Evolutionary conservation across 2,329 filamentous ascomycete species (phyloP).

Genomic region (Epichloe amarillans): DNA sequence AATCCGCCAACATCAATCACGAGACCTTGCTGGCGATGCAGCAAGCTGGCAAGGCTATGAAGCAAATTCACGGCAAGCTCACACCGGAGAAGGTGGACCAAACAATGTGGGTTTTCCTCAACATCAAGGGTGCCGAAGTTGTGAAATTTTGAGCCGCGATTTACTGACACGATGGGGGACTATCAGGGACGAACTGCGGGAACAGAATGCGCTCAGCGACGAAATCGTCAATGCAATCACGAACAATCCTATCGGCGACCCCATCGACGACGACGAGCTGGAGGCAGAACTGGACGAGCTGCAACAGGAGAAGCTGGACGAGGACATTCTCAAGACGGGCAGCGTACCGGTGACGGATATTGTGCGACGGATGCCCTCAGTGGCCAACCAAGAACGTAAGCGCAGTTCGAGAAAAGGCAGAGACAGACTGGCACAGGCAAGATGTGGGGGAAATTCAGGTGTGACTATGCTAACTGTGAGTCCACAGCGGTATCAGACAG

Average conservation of each 20-base stretch:
- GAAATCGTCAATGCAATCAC: constrained; percentile 85
- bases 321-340: constrained; percentile 85
- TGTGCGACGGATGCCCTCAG: constrained; percentile 63
- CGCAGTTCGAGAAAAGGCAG: constrained; percentile 11
- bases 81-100: constrained; percentile 91
- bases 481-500: constrained; percentile 19
- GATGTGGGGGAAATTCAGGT: not conserved
- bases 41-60: constrained; percentile 80
- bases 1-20: constrained; percentile 96
- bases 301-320: constrained; percentile 85
- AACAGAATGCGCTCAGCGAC: constrained; percentile 85
- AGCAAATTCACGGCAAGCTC: constrained; percentile 78
- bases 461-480: constrained; percentile 4
- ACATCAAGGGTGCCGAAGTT: not conserved
- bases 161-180: not conserved
- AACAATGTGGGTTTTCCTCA: constrained; percentile 59
- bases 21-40: constrained; percentile 93
- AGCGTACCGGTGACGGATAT: constrained; percentile 69
- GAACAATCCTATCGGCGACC: constrained; percentile 50
- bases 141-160: not conserved
- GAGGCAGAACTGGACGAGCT: constrained; percentile 74
- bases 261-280: constrained; percentile 74
- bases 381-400: constrained; percentile 64
- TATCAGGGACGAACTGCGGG: constrained; percentile 70
- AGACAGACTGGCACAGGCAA: too few relatives aligned